phyloP scores from a whole-genome alignment of 805 yeast species.

The Candida argentea region DNA sequence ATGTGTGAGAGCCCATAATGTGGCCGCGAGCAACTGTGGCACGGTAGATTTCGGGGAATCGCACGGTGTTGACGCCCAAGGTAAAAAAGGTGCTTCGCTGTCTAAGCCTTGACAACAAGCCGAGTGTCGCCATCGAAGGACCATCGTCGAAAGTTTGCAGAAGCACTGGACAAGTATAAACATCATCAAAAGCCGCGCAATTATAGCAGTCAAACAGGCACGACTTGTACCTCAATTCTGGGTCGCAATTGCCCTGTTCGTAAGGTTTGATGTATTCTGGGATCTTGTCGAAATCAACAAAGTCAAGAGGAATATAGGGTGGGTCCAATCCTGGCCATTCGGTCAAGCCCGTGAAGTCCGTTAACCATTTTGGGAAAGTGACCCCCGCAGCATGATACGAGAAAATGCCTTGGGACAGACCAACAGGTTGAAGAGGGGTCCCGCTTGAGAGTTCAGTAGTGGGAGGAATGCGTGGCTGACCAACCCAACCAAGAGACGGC shows the following conservation, averaged over 20 bases:
- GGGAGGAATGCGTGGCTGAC: too few species aligned
- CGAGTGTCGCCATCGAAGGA: slow-evolving; percentile 65
- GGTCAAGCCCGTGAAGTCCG: slow-evolving; percentile 58
- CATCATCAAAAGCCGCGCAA: slow-evolving; percentile 70
- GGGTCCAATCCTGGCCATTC: slow-evolving; percentile 86
- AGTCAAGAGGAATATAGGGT: slow-evolving; percentile 76
- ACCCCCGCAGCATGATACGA: too few species aligned
- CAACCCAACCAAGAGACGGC: too few species aligned
- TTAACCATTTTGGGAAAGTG: slow-evolving; percentile 75
- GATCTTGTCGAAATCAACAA: slow-evolving; percentile 45
- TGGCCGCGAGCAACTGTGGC: slow-evolving; percentile 56
- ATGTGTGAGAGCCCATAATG: slow-evolving; percentile 78
- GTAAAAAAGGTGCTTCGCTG: slow-evolving; percentile 71
- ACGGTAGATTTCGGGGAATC: slow-evolving; percentile 63
- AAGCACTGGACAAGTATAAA: slow-evolving; percentile 59
- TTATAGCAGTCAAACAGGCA: slow-evolving; percentile 85
- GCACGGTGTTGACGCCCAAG: slow-evolving; percentile 70
- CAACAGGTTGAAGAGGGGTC: too few species aligned
- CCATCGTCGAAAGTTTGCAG: slow-evolving; percentile 96
- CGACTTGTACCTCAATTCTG: slow-evolving; percentile 15
- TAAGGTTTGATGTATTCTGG: slow-evolving; percentile 39
- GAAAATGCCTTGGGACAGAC: too few species aligned
- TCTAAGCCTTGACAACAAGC: slow-evolving; percentile 43
- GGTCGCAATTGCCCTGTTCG: slow-evolving; percentile 48
- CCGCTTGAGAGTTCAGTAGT: too few species aligned